Base-by-base conservation (phyloP, 2,329 filamentous ascomycete genomes). In the Colletotrichum lupini region DNA sequence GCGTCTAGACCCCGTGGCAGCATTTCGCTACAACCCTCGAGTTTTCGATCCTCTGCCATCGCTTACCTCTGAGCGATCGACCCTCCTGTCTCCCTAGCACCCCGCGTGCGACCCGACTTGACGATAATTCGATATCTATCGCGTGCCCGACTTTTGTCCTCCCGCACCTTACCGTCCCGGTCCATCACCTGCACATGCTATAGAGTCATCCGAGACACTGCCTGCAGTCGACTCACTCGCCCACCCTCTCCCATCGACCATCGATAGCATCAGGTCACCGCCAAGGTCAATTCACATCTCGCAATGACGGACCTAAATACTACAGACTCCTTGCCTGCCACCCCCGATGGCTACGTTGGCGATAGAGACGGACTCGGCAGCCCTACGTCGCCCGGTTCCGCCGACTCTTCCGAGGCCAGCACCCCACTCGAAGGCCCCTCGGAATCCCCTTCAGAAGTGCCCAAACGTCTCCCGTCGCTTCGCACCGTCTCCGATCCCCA, bases 401-500 rank as follows among this genome's bases (percentile, higher is more conserved):
- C 85, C 75, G 82, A 83, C 62, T 86, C 85, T 8, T 88, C 87
- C 22, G 84, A 86, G 72, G 83, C 85, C 66, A 86, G 81, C 77
- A 88, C 87, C 11, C 86, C 87, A 7, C 82, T 85, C 63, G 87
- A 87, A 67, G 80, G 80, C 3, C 76, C 83, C 69, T 71, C 79
- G 76, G 74, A 85, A 52, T 35, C 67, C n/a, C 30, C 77, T 22
- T 70, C 74, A 74, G 85, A 85, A 68, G 73, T 77, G 49, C 85
- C 86, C 68, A 85, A 88, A 80, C 83, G 91, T 81, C 79, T 92
- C 71, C 87, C 90, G 24, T 90, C 90, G 5, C 81, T 91, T 55
- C 89, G 91, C 77, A 89, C 90, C 59, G 82, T 89, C 24, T 91
- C 91, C 67, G 89, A 92, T 62, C 84, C 91, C 24, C 84, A 86